Evolutionary conservation across 352 stramenopile species (phyloP).

Genomic region (Phytophthora sojae): DNA sequence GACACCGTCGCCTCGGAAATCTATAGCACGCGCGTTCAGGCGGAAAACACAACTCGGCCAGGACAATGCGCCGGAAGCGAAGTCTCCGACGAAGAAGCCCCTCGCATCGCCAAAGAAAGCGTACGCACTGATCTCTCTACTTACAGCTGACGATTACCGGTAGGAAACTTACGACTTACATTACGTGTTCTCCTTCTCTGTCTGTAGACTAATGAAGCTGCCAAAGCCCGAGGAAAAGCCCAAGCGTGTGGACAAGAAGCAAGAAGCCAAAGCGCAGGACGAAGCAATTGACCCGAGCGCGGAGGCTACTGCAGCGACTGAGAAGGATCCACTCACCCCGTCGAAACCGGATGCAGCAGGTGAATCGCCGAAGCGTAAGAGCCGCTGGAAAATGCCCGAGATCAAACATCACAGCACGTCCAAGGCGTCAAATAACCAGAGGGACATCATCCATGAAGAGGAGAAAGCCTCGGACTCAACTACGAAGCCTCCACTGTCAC

Average conservation of each 20-base stretch:
- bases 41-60: constrained; percentile 20
- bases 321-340: constrained; percentile 23
- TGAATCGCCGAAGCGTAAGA: constrained; percentile 33
- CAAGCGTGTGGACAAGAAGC: constrained; percentile 27
- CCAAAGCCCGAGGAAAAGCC: constrained; percentile 34
- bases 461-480: constrained; percentile 11
- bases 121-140: not conserved
- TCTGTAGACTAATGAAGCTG: constrained; percentile 35
- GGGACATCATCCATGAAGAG: constrained; percentile 14
- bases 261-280: constrained; percentile 20
- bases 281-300: constrained; percentile 9
- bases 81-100: constrained; percentile 24
- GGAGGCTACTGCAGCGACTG: constrained; percentile 2
- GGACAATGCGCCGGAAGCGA: constrained; percentile 23
- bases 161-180: not conserved
- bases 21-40: constrained; percentile 19
- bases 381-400: constrained; percentile 42
- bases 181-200: constrained; percentile 1
- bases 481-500: constrained; percentile 11
- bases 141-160: not conserved
- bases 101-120: constrained; percentile 31
- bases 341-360: constrained; percentile 16
- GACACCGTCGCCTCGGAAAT: constrained; percentile 24
- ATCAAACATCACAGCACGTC: constrained; percentile 34
- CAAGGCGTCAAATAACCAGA: constrained; percentile 31